phyloP scores from a whole-genome alignment of 306 rosid species.

The Prunus dulcis region DNA sequence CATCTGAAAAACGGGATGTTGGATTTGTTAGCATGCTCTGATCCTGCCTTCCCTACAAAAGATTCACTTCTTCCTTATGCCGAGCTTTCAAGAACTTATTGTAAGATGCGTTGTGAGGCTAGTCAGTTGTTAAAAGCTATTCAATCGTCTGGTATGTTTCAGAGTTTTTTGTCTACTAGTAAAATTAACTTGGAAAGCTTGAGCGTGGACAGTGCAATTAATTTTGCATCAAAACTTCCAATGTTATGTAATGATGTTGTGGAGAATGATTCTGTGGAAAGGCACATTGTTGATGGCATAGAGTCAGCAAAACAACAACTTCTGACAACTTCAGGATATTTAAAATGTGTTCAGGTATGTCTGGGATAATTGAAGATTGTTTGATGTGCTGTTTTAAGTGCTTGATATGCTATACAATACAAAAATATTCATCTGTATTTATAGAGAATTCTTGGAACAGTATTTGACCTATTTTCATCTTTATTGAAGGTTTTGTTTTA shows the following conservation, averaged over 20 bases:
- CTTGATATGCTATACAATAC: background rate
- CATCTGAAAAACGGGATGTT: constrained; percentile 61
- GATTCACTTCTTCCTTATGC: constrained; percentile 75
- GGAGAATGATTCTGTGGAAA: constrained; percentile 46
- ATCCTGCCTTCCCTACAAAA: constrained; percentile 87
- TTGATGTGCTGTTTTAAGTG: background rate
- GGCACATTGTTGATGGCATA: constrained; percentile 55
- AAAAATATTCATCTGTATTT: background rate
- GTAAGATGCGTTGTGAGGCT: constrained; percentile 91
- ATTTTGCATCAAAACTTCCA: constrained; percentile 81
- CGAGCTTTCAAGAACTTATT: constrained; percentile 90
- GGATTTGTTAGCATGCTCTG: constrained; percentile 76
- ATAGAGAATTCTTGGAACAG: background rate
- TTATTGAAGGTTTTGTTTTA: background rate
- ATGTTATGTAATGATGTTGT: constrained; percentile 39
- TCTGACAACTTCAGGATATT: constrained; percentile 85
- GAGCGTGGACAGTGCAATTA: constrained; percentile 80
- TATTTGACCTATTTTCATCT: background rate
- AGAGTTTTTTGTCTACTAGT: constrained; percentile 40
- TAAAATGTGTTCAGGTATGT: constrained; percentile 96
- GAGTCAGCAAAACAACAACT: constrained; percentile 87
- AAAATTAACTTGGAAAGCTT: constrained; percentile 62
- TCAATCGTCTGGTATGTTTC: constrained; percentile 50
- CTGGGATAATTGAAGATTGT: constrained; percentile 13
- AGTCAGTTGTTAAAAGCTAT: constrained; percentile 61